A percentile compares a stretch with the other conserved stretches of the same genome.
Conservation (phyloP, 2,329 filamentous ascomycete genomes). For the Tolypocladium endophyticum region DNA sequence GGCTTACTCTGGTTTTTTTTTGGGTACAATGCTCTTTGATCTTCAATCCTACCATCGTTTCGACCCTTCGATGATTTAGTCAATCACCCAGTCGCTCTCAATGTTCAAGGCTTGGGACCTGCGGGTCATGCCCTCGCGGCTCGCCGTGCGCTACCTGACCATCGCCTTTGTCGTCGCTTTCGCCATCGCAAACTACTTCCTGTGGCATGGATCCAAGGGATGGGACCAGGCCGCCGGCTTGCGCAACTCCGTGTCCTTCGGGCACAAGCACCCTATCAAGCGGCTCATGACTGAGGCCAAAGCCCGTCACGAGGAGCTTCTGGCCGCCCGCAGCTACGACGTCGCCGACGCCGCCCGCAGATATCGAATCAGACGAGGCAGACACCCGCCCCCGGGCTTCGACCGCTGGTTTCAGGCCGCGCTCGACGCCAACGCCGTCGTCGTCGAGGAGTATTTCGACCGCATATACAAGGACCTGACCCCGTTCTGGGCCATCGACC, state of each 20-base stretch:
- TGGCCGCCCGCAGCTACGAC: constrained; percentile 34
- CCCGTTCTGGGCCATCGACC: constrained; percentile 48
- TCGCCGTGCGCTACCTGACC: constrained; percentile 17
- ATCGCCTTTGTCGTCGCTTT: constrained; percentile 12
- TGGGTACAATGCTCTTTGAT: too few relatives aligned
- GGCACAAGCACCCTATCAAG: constrained; percentile 37
- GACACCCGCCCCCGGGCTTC: constrained; percentile 55
- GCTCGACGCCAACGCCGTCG: constrained; percentile 36
- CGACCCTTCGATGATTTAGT: background rate
- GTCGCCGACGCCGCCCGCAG: constrained; percentile 41
- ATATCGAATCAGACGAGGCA: constrained; percentile 45
- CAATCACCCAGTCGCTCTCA: background rate
- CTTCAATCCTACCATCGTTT: background rate
- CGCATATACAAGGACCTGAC: constrained; percentile 52
- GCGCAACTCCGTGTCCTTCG: constrained; percentile 10
- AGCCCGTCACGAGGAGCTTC: constrained; percentile 26
- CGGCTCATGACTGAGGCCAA: constrained; percentile 36
- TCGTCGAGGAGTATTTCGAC: constrained; percentile 55
- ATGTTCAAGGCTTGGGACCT: constrained; percentile 4
- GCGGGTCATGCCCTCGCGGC: constrained; percentile 14
- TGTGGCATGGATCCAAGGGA: constrained; percentile 17
- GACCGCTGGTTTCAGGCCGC: constrained; percentile 49
- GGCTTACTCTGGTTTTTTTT: too few relatives aligned
- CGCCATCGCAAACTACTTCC: constrained; percentile 16
- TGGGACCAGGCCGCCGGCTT: constrained; percentile 13